phyloP scores from a whole-genome alignment of 805 yeast species.

The Kodamaea kakaduensis region DNA sequence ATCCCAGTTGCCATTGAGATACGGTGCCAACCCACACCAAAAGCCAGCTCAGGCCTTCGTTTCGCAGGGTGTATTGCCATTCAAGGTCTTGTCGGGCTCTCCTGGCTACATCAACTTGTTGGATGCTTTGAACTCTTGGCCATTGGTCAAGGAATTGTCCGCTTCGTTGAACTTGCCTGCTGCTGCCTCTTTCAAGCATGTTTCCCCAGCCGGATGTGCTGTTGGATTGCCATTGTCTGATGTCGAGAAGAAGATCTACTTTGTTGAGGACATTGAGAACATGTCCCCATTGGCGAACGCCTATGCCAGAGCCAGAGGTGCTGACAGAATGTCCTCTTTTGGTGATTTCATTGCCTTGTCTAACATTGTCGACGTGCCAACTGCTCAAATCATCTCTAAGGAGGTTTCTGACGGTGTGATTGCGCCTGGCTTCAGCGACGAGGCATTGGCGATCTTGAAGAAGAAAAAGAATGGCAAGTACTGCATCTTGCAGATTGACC shows the following conservation, averaged over 20 bases:
- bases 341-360: slow-evolving; percentile 98
- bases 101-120: slow-evolving; percentile 97
- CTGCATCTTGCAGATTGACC: slow-evolving; percentile 94
- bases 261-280: slow-evolving; percentile 91
- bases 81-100: slow-evolving; percentile 88
- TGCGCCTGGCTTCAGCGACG: slow-evolving; percentile 95
- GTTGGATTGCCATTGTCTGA: slow-evolving; percentile 93
- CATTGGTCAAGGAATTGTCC: slow-evolving; percentile 92
- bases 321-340: slow-evolving; percentile 98
- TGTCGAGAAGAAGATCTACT: slow-evolving; percentile 89
- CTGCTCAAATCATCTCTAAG: slow-evolving; percentile 94
- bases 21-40: slow-evolving; percentile 99
- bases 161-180: slow-evolving; percentile 95
- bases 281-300: slow-evolving; percentile 96
- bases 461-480: slow-evolving; percentile 97
- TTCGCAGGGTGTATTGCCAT: slow-evolving; percentile 81
- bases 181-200: slow-evolving; percentile 98
- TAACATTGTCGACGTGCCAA: slow-evolving; percentile 91
- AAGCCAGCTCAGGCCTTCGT: slow-evolving; percentile 98
- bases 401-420: slow-evolving; percentile 98
- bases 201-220: slow-evolving; percentile 98
- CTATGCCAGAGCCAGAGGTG: slow-evolving; percentile 99
- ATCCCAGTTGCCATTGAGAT: slow-evolving; percentile 90
- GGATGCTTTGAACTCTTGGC: slow-evolving; percentile 98
- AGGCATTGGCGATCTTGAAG: slow-evolving; percentile 82